Percentiles rank a stretch among this genome's conserved stretches.
Evolutionary conservation across 345 rosid species (phyloP).

Genomic region (Eucalyptus regnans): DNA sequence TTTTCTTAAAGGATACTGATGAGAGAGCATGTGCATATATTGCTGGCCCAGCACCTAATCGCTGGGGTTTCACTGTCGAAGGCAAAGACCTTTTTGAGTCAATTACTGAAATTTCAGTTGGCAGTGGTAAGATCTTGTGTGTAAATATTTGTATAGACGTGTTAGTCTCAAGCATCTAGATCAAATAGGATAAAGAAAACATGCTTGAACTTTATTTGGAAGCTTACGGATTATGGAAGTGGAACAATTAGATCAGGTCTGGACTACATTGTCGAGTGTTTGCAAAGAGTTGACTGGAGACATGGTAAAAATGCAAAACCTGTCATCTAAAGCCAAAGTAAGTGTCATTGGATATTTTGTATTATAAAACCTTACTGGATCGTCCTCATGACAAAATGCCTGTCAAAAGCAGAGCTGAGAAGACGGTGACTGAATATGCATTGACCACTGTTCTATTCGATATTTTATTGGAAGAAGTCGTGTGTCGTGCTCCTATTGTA

Average conservation of each 20-base stretch:
- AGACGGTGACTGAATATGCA: neutral
- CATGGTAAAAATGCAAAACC: neutral
- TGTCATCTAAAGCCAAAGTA: neutral
- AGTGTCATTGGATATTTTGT: neutral
- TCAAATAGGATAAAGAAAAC: neutral
- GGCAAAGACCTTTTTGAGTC: slow-evolving; percentile 74
- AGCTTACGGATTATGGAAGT: neutral
- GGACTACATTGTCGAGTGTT: neutral
- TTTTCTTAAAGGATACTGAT: slow-evolving; percentile 93
- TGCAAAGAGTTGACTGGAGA: neutral
- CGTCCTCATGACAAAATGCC: neutral
- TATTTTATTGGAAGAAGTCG: neutral
- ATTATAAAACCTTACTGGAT: neutral
- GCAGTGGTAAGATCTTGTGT: slow-evolving; percentile 36
- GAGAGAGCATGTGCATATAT: slow-evolving; percentile 99
- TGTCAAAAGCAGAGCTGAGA: neutral
- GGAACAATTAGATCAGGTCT: neutral
- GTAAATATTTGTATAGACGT: neutral
- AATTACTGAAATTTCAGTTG: slow-evolving; percentile 22
- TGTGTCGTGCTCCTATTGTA: neutral
- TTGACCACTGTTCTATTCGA: neutral
- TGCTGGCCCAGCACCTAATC: slow-evolving; percentile 99
- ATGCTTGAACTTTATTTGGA: neutral
- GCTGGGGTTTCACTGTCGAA: slow-evolving; percentile 93
- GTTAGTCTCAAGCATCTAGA: neutral